These are phyloP conservation scores for Kodamaea plutei DNA, from an alignment of 1,139 yeast genomes.

Conservation along the genomic window DNA sequence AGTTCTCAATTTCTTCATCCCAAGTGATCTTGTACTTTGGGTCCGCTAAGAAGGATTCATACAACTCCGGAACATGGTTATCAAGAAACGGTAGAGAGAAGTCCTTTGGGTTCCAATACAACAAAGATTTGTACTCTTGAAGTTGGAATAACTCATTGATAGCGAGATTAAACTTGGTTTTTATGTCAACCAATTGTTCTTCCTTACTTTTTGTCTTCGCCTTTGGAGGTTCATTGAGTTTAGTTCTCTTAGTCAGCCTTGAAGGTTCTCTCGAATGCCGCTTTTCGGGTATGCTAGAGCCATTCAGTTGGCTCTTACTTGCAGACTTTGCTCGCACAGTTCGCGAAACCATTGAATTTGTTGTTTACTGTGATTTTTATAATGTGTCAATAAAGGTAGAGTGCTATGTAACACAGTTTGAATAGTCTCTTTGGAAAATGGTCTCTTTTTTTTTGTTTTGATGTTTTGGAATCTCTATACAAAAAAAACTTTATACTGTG, in stretches of 20 bases:
- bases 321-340: constrained; percentile 5
- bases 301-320: too few relatives aligned
- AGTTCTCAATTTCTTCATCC: constrained; percentile 27
- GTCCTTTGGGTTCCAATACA: constrained; percentile 56
- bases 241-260: constrained; percentile 3
- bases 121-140: constrained; percentile 56
- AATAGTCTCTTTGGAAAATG: too few relatives aligned
- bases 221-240: constrained; percentile 3
- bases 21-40: constrained; percentile 29
- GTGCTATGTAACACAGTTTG: too few relatives aligned
- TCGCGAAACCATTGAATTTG: constrained; percentile 7
- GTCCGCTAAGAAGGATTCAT: constrained; percentile 30
- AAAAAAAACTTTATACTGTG: too few relatives aligned
- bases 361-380: too few relatives aligned
- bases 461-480: too few relatives aligned
- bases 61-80: constrained; percentile 30
- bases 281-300: constrained; percentile 3
- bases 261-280: constrained; percentile 2
- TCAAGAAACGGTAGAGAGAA: constrained; percentile 21
- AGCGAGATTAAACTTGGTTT: constrained; percentile 42
- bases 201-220: too few relatives aligned
- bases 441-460: too few relatives aligned
- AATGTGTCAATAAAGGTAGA: too few relatives aligned
- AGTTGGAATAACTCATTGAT: constrained; percentile 54
- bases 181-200: constrained; percentile 28